These are phyloP conservation scores for Nasturtium officinale DNA, from an alignment of 345 rosid genomes.

Conservation along the genomic window DNA sequence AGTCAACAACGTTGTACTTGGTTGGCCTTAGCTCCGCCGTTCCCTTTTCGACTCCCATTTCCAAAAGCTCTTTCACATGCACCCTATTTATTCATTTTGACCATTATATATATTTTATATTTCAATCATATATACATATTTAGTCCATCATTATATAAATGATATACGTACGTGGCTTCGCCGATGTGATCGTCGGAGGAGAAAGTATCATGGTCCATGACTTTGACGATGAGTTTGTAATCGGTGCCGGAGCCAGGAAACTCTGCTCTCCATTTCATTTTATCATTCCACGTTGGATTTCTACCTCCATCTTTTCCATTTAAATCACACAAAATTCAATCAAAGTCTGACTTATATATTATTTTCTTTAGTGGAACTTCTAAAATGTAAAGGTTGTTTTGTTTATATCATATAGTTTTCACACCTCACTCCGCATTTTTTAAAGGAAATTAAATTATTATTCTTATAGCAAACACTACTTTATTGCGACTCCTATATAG, in stretches of 20 bases:
- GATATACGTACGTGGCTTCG: constrained; percentile 59
- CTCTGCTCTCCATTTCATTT: constrained; percentile 64
- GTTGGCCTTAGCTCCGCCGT: constrained; percentile 57
- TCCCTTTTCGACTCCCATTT: constrained; percentile 78
- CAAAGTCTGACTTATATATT: neutral
- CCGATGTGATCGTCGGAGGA: constrained; percentile 73
- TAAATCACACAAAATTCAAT: neutral
- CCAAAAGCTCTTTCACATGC: constrained; percentile 70
- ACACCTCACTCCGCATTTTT: neutral
- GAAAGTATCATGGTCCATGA: constrained; percentile 91
- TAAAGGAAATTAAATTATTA: neutral
- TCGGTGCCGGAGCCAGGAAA: constrained; percentile 67
- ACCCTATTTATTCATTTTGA: constrained; percentile 49
- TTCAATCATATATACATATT: neutral
- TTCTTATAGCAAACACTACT: neutral
- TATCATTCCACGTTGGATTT: constrained; percentile 77
- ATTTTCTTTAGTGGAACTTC: neutral
- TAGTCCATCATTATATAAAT: neutral
- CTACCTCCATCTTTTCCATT: constrained; percentile 41
- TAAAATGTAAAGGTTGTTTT: neutral
- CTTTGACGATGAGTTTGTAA: constrained; percentile 62
- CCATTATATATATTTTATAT: neutral
- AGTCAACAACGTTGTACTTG: constrained; percentile 57
- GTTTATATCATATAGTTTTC: neutral
- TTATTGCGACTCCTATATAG: neutral